These are phyloP conservation scores for Chlamydomonas eustigma DNA, from an alignment of 139 green algal species.

Conservation along the genomic window DNA sequence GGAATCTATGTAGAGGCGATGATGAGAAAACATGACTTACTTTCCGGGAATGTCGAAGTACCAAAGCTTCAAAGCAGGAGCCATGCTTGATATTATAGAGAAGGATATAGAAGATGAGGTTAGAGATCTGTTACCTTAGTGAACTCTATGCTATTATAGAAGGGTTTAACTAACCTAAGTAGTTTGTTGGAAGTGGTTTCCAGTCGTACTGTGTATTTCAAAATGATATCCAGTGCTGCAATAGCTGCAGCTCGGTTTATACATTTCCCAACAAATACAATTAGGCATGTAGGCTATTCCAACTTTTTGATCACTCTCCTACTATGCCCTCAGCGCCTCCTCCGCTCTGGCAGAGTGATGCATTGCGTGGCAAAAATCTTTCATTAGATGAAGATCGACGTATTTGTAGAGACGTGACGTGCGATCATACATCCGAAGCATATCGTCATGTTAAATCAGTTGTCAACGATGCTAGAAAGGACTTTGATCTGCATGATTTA, in stretches of 20 bases:
- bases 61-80: constrained; percentile 13
- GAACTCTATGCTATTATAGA: too few species aligned
- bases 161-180: not conserved
- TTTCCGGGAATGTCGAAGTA: constrained; percentile 8
- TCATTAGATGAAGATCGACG: too few species aligned
- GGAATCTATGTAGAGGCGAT: not conserved
- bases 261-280: not conserved
- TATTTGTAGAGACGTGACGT: too few species aligned
- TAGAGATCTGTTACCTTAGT: too few species aligned
- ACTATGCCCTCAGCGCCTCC: not conserved
- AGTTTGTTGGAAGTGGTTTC: too few species aligned
- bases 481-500: constrained; percentile 63
- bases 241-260: not conserved
- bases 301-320: too few species aligned
- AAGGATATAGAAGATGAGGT: not conserved
- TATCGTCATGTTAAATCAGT: constrained; percentile 58
- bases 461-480: constrained; percentile 29
- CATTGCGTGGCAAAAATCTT: not conserved
- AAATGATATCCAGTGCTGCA: not conserved
- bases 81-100: not conserved
- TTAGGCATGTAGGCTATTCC: too few species aligned
- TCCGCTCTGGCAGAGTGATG: not conserved
- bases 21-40: not conserved
- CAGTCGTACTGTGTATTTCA: too few species aligned
- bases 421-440: constrained; percentile 22